phyloP scores from a whole-genome alignment of 345 rosid genomes.

The Sisymbrium altissimum region DNA sequence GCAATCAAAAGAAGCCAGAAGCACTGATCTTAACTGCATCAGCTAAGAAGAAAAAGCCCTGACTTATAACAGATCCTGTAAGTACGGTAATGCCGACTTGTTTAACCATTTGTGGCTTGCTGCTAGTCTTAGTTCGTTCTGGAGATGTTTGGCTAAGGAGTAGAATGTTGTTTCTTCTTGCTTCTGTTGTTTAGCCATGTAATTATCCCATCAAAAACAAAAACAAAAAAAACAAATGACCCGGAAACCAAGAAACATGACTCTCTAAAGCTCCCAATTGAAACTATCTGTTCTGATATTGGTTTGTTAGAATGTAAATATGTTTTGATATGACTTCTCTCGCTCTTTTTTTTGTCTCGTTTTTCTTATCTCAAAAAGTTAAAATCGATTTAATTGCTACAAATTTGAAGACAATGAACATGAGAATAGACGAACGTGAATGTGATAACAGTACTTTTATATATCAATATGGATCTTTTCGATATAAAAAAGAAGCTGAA shows the following conservation, averaged over 20 bases:
- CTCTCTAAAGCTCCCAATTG: conserved; percentile 22
- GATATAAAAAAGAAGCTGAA: neutral
- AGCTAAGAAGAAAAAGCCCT: conserved; percentile 23
- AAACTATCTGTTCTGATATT: neutral
- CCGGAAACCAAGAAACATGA: neutral
- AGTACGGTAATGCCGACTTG: conserved; percentile 13
- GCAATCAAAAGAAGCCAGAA: conserved; percentile 26
- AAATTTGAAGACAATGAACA: neutral
- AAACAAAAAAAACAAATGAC: conserved; percentile 2
- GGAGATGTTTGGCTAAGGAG: conserved; percentile 21
- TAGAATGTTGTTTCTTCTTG: conserved; percentile 27
- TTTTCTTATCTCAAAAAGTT: neutral
- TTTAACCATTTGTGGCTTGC: conserved; percentile 27
- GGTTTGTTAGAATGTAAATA: conserved; percentile 24
- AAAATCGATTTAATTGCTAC: neutral
- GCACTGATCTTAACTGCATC: conserved; percentile 38
- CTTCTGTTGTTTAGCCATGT: conserved; percentile 30
- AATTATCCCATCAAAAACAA: neutral
- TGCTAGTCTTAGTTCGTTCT: conserved; percentile 13
- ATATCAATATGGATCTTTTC: neutral
- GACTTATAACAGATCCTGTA: conserved; percentile 18
- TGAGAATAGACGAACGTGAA: neutral
- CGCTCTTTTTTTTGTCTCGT: neutral
- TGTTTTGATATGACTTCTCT: neutral
- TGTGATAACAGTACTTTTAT: neutral